Percentiles rank a stretch among this genome's conserved stretches.
Conservation (phyloP, 306 rosid genomes). For the Lupinus albus region DNA sequence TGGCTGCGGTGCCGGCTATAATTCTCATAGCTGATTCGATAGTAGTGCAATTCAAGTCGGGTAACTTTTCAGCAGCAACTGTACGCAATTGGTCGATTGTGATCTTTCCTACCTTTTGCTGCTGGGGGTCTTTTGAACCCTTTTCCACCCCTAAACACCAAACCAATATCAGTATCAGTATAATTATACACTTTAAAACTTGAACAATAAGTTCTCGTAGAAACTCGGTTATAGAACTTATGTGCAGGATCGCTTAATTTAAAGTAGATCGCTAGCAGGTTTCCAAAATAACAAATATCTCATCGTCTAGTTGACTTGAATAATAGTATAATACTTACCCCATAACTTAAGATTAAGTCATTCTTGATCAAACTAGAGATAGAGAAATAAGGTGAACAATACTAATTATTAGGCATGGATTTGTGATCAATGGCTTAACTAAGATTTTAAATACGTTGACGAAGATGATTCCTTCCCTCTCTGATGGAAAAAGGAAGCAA, state of each 20-base stretch:
- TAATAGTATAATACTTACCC: not conserved
- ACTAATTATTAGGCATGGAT: not conserved
- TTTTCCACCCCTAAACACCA: constrained; percentile 76
- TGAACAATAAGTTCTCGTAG: not conserved
- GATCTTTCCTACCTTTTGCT: constrained; percentile 77
- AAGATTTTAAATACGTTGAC: not conserved
- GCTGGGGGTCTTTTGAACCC: constrained; percentile 88
- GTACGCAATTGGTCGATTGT: constrained; percentile 83
- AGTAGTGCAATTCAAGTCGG: constrained; percentile 85
- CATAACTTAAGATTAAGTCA: not conserved
- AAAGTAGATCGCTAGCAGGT: not conserved
- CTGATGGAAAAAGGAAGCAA: not conserved
- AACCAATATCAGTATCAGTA: not conserved
- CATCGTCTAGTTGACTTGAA: constrained; percentile 2
- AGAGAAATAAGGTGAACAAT: not conserved
- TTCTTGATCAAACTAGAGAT: constrained; percentile 1
- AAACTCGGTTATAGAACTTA: constrained; percentile 5
- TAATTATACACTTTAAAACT: not conserved
- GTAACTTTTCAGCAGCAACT: constrained; percentile 89
- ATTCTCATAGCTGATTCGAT: constrained; percentile 95
- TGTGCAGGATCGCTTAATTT: not conserved
- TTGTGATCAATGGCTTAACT: not conserved
- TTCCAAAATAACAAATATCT: not conserved
- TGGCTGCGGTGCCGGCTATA: constrained; percentile 97
- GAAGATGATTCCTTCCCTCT: not conserved